Evolutionary conservation across 805 yeast species (phyloP), one percentile per base, ranked within the genome.

Genomic region (Candida fluviatilis): DNA sequence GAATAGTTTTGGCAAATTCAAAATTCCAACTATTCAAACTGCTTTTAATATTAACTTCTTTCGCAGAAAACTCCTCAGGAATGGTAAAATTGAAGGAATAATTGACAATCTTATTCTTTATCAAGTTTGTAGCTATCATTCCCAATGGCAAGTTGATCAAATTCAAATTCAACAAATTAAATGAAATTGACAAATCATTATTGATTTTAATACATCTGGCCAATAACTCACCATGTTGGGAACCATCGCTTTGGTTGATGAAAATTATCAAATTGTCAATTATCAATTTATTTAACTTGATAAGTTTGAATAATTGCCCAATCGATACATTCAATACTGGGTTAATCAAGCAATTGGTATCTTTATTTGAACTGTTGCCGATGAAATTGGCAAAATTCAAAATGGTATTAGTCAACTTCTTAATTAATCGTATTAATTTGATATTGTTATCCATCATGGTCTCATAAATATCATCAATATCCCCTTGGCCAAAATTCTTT

Each of bases 401-500:
- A 12, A 66, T 51, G 2, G 61, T 45, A 14, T 38, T 42, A 5
- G 69, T 44, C 5, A 65, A 44, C 28, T 55, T 67, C 46, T 65
- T 69, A 11, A 66, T 48, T 7, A 71, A 40, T 34, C 75, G 49
- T 14, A 61, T 52, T 13, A 70, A 48, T 41, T 69, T 69, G 31
- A 68, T 45, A 34, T 68, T 70, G 38, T 58, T 55, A 43, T 73
- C 76, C 32, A 53, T 45, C 12, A 54, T 36, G 13, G 43, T 41
- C 34, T 57, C 62, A 23, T 34, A 36, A 14, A 43, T 35, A 34
- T 55, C 59, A 13, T 55, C 54, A 4, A 40, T 34, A 39, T 37
- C 37, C 38, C 42, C 41, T 52, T 38, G 47, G 34, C 19, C 35
- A 27, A 15, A 23, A 21, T 18, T 34, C 4, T 41, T 26, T 8